Conservation (phyloP, 495 filamentous ascomycete genomes). For the Neurospora sp. region DNA sequence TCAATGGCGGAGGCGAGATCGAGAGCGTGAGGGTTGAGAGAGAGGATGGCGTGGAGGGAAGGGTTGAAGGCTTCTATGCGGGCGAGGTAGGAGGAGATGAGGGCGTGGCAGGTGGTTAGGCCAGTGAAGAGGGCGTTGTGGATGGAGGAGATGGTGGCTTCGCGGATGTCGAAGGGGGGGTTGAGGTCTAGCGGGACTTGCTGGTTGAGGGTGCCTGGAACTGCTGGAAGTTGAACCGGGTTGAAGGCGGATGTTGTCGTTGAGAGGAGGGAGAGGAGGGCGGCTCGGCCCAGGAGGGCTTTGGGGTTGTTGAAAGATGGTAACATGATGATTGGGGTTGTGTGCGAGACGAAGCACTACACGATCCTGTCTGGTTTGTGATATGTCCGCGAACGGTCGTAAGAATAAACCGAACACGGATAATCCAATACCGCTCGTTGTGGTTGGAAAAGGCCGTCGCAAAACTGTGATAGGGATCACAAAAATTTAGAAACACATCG, state of each 20-base stretch:
- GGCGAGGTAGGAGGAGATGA: slow-evolving; percentile 45
- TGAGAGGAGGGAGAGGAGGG: not conserved
- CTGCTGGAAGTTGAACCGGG: not conserved
- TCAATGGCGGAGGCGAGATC: slow-evolving; percentile 40
- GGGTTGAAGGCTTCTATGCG: slow-evolving; percentile 48
- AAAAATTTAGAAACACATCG: too few species aligned
- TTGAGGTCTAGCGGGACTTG: not conserved
- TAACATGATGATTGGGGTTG: not conserved
- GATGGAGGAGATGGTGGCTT: slow-evolving; percentile 45
- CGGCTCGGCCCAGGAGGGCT: not conserved
- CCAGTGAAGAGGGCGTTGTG: slow-evolving; percentile 42
- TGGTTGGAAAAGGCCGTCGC: too few species aligned
- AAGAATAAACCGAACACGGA: too few species aligned
- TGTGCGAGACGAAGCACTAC: not conserved
- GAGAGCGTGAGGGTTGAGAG: slow-evolving; percentile 42
- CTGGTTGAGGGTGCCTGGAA: not conserved
- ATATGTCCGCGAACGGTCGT: too few species aligned
- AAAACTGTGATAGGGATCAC: too few species aligned
- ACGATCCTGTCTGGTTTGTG: not conserved
- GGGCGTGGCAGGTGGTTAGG: slow-evolving; percentile 38
- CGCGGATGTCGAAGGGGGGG: slow-evolving; percentile 36
- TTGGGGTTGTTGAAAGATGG: not conserved
- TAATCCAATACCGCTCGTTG: too few species aligned
- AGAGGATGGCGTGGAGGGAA: slow-evolving; percentile 46
- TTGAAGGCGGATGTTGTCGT: not conserved